Evolutionary conservation across 805 yeast species (phyloP), one percentile per base, ranked within the genome.

Genomic region (Kazachstania taianensis): DNA sequence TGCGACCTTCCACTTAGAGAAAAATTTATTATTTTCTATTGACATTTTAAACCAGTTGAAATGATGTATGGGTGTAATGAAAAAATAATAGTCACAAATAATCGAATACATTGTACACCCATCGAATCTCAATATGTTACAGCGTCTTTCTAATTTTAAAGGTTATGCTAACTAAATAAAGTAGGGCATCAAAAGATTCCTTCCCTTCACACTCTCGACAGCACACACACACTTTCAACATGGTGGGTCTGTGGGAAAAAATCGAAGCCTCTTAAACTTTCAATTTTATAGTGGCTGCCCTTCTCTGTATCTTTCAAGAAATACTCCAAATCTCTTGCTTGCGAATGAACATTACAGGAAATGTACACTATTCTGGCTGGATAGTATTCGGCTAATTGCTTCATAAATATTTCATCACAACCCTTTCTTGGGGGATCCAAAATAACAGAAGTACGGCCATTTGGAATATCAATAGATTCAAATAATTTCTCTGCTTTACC

Each of bases 371-470:
- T 75, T 48, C 78, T 77, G 12, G 81, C 81, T 2, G 98, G 97
- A 42, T 72, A 67, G 60, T 82, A 92, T 15, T 68, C 83, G 15
- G 92, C 72, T 39, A 92, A 66, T 62, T 92, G 98, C 45, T 79
- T 75, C 59, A 92, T 66, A 53, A 92, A 92, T 7, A 75, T 75
- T 35, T 77, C 81, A 57, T 87, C 96, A 59, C 97, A 89, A 2
- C 98, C 98, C 59, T 89, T 92, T 57, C 98, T 76, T 29, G 97
- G 95, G 4, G 98, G 98, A 59, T 92, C 98, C 50, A 92, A 72
- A 40, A 92, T 86, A 25, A 92, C 92, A 8, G 94, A 76, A 0
- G 97, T 92, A 48, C 77, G 65, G 31, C 70, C 73, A 26, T 73
- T 67, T 6, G 94, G 94, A 3, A 85, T 74, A 42, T 78, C 80